Evolutionary conservation across 2,329 filamentous ascomycete genomes (phyloP), one percentile per base, ranked within the genome.

Genomic region (Cercospora sesami): DNA sequence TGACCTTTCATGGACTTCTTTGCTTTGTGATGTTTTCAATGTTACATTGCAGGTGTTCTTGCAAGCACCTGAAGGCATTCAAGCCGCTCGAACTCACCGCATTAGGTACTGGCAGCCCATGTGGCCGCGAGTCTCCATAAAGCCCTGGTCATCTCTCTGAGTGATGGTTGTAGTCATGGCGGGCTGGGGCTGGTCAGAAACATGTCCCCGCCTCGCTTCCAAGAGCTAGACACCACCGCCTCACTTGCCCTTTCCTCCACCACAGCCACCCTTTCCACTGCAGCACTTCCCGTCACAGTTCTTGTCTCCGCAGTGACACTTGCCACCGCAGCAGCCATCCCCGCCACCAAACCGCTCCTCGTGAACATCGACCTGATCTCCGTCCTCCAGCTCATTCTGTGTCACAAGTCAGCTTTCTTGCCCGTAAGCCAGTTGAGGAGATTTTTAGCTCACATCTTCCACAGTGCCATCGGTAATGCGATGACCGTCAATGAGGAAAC

Each of bases 401-500:
- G 30, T 10, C n/a, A n/a, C 12, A 7, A 14, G 30, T 68, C 58
- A 69, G 65, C 55, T 21, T 14, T 30, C 16, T 21, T 59, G 6
- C n/a, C 42, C 39, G 33, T 62, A 10, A 21, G 48, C 45, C 18
- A 33, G 3, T 26, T 31, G 18, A 30, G 36, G 39, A 8, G 16
- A 9, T 12, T 26, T 9, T 21, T 5, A 26, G 67, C 72, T 68
- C 67, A 75, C 74, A 55, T 65, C 62, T 3, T 55, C 68, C 8
- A 71, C 67, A 18, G 73, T 75, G 5, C 73, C 65, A 7, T 18
- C 28, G 2, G 45, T 51, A 45, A 76, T 58, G 21, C 74, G 69
- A 12, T 67, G 65, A 1, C 75, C 74, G 1, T 77, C 72, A 45
- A 72, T 69, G 21, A 75, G 58, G 59, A 75, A 76, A 28, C 75